Base-by-base conservation (phyloP, 2,329 filamentous ascomycete species). In the Paramyrothecium roridum region DNA sequence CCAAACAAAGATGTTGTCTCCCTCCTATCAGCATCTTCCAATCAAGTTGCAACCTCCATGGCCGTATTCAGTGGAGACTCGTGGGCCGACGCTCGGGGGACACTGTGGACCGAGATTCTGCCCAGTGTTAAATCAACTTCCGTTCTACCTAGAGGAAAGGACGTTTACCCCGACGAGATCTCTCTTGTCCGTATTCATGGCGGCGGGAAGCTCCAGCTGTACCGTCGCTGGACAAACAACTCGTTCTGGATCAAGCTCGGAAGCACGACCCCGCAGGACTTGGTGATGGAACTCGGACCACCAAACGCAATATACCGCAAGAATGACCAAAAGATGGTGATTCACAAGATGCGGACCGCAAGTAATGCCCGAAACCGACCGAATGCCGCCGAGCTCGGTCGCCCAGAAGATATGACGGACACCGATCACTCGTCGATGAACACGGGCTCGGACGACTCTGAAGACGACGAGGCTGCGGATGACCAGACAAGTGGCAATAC, bases 221-320 rank as follows among this genome's bases (percentile, higher is more conserved):
- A 90, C 51, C 86, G 92, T 57, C 86, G 90, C 59, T 84, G 83
- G 76, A 86, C 86, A 4, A 85, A 76, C 46, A 79, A 80, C 33
- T 82, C 85, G 0, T 84, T 92, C 55, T 86, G 83, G 75, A 88
- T 99, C 54, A 80, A 79, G 3, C 78, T 99, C 0, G 91, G 91
- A 48, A 86, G 95, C 67, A 98, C 93, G 0, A 96, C 91, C 2
- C 90, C 92, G 0, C 95, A 99, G 73, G 92, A 98, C 62, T 77
- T 99, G 2, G 84, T 98, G 20, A 88, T 90, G 56, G 93, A 96
- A 66, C 82, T 99, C 8, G 95, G 95, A 0, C 91, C 95, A 6
- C 95, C 95, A 2, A 93, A 97, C 69, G 91, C 93, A 20, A 96
- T 96, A 48, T 97, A 97, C 72, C 85, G 90, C 59, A 96, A 96